Evolutionary conservation across 73 alveolate genomes (phyloP).

Genomic region (Paramecium octaurelia): DNA sequence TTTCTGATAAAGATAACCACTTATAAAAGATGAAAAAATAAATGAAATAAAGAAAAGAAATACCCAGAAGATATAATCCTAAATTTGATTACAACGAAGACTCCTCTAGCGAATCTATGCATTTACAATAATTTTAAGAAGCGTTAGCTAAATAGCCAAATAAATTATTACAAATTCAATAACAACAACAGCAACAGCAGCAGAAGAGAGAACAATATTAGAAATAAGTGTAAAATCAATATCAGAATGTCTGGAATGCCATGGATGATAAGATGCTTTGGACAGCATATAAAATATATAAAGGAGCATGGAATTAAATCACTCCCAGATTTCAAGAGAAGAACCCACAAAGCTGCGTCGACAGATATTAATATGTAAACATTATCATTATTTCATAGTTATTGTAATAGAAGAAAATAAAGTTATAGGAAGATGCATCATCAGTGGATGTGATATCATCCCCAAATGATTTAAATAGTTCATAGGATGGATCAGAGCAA

Average conservation of each 20-base stretch:
- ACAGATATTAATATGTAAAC: not conserved
- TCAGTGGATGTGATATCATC: not conserved
- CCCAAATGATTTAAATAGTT: not conserved
- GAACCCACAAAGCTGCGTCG: not conserved
- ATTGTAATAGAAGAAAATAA: not conserved
- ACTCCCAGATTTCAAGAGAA: slow-evolving; percentile 5
- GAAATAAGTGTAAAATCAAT: not conserved
- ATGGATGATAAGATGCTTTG: not conserved
- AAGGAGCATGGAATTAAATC: slow-evolving; percentile 13
- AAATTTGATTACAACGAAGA: not conserved
- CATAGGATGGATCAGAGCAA: not conserved
- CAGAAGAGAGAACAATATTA: not conserved
- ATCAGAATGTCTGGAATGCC: not conserved
- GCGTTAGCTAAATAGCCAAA: not conserved
- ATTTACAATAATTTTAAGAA: not conserved
- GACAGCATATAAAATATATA: not conserved
- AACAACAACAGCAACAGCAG: not conserved
- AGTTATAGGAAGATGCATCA: not conserved
- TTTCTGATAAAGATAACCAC: not conserved
- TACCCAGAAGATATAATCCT: not conserved
- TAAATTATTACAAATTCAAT: not conserved
- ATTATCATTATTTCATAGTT: not conserved
- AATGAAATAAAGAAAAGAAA: not conserved
- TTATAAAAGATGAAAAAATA: not conserved
- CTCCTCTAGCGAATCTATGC: not conserved